Evolutionary conservation across 2,329 filamentous ascomycete species (phyloP), one percentile per base, ranked within the genome.

Genomic region (Beauveria brongniartii): DNA sequence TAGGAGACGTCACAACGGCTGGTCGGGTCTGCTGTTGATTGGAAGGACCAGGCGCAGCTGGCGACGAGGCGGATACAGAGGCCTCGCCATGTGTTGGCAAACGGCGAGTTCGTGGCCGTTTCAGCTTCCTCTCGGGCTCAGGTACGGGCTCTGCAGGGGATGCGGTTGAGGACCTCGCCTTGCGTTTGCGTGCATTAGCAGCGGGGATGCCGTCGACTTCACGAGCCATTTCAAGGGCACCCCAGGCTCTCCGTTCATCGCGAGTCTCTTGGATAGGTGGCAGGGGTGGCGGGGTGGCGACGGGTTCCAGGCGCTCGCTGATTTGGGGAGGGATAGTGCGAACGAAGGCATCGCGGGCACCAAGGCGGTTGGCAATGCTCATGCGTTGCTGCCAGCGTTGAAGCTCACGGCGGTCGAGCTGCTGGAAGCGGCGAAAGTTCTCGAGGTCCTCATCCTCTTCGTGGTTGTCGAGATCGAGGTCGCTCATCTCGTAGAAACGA

Each of bases 231-330:
- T 97, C 92, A 64, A 97, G 87, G 22, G 90, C 91, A 64, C 92
- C 91, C 94, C 93, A 97, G 4, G 93, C 91, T 62, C 86, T 82
- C 59, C 88, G 81, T 72, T 96, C 92, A 67, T 96, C 92, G 47
- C 87, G 77, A 8, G 88, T 89, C 72, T 95, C 90, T 43, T 85
- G 74, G 18, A 76, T 71, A 0, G 75, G 84, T 47, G 74, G 76
- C 67, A 69, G 70, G 53, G 61, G 63, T 72, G 77, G 52, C 24
- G 57, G 47, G 20, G 57, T 55, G 40, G 61, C 55, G 28, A 59
- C 75, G 68, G 81, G 77, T 62, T 85, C 82, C 53, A 87, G 76
- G 51, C 87, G 81, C 62, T 87, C 81, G 61, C 87, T 86, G 48
- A 90, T 82, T 47, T 77, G 74, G 5, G 75, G 74, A 3, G 81